These are phyloP conservation scores for Chondrus crispus DNA, from an alignment of 23 red algal species.

Conservation along the genomic window DNA sequence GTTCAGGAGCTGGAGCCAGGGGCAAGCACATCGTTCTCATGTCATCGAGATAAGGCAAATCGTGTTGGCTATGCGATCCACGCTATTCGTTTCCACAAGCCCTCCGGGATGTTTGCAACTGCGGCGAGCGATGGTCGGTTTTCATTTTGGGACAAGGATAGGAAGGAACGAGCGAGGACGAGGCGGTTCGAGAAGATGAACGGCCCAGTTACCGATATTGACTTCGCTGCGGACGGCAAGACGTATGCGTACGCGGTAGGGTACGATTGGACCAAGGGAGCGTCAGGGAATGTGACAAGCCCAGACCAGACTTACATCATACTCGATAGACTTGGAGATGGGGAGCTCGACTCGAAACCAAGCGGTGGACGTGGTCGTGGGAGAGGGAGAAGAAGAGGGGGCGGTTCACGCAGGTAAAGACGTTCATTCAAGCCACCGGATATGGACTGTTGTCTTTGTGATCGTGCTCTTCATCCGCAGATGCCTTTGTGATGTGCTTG, in stretches of 20 bases:
- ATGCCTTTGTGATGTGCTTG: too few species aligned
- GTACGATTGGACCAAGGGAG: constrained; percentile 95
- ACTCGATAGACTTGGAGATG: constrained; percentile 77
- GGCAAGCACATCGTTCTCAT: constrained; percentile 73
- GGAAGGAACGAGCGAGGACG: constrained; percentile 44
- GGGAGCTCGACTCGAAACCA: constrained; percentile 21
- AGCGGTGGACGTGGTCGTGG: constrained; percentile 27
- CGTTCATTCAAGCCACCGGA: too few species aligned
- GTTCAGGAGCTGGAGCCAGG: constrained; percentile 47
- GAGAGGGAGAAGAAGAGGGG: background rate
- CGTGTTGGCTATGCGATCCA: constrained; percentile 42
- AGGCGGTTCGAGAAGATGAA: constrained; percentile 67
- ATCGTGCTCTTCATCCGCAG: too few species aligned
- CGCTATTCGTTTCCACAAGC: constrained; percentile 71
- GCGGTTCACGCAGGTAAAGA: background rate
- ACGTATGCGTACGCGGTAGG: constrained; percentile 91
- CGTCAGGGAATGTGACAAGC: constrained; percentile 20
- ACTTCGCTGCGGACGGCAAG: constrained; percentile 69
- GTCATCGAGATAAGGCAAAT: constrained; percentile 71
- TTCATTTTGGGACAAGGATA: constrained; percentile 93
- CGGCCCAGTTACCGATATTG: constrained; percentile 59
- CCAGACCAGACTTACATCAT: constrained; percentile 64
- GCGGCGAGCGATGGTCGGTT: constrained; percentile 72
- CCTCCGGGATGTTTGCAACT: constrained; percentile 68
- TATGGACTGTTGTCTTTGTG: too few species aligned